Conservation (phyloP, 805 yeast species). For the Naumovozyma dairenensis region DNA sequence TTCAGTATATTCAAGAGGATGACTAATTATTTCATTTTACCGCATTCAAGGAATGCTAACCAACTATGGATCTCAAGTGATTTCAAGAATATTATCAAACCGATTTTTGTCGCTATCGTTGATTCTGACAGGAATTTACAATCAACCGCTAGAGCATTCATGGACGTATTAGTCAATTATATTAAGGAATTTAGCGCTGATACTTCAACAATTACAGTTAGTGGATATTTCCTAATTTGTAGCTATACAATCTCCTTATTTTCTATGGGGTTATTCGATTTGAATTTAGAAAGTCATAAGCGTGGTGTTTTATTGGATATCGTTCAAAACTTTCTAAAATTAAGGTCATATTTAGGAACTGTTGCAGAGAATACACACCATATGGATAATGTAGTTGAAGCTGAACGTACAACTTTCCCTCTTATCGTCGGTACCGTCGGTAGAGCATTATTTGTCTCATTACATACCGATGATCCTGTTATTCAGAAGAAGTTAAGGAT, state of each 20-base stretch:
- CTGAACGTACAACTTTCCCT: constrained; percentile 25
- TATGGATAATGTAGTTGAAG: constrained; percentile 14
- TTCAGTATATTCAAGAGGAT: constrained; percentile 24
- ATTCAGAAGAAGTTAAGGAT: constrained; percentile 39
- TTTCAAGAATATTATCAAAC: constrained; percentile 17
- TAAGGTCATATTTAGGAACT: constrained; percentile 26
- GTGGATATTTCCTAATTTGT: constrained; percentile 28
- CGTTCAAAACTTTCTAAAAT: constrained; percentile 32
- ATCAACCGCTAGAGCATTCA: constrained; percentile 28
- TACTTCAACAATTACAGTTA: constrained; percentile 24
- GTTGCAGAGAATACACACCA: constrained; percentile 19
- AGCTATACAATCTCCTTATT: constrained; percentile 31
- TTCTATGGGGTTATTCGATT: constrained; percentile 29
- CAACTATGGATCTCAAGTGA: constrained; percentile 7
- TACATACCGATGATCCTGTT: constrained; percentile 43
- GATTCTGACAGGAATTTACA: constrained; percentile 29
- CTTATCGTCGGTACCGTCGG: constrained; percentile 36
- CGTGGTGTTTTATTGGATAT: constrained; percentile 32
- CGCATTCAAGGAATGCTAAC: constrained; percentile 13
- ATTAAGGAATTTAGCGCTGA: constrained; percentile 10
- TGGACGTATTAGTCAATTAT: constrained; percentile 17
- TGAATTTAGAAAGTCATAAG: constrained; percentile 22
- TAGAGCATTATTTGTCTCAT: constrained; percentile 39
- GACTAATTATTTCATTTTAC: constrained; percentile 19
- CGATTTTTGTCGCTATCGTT: constrained; percentile 30